phyloP scores from a whole-genome alignment of 352 stramenopile genomes.

The Globisporangium alternatum region DNA sequence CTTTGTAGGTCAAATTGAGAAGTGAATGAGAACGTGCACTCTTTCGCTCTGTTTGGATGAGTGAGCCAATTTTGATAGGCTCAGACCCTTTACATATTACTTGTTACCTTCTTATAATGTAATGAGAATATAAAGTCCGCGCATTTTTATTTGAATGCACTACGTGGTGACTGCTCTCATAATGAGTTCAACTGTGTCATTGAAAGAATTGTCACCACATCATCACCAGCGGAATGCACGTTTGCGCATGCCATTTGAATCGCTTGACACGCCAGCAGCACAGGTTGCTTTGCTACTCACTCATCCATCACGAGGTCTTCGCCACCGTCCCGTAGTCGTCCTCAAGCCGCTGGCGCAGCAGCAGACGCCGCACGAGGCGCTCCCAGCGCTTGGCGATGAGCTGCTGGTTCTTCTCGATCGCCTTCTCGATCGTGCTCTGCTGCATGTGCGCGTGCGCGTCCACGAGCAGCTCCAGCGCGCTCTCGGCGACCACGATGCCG shows the following conservation, averaged over 20 bases:
- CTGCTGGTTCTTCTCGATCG: slow-evolving; percentile 62
- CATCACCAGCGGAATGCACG: not conserved
- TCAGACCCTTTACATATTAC: not conserved
- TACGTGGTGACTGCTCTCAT: not conserved
- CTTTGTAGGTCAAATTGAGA: not conserved
- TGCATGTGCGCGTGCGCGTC: slow-evolving; percentile 69
- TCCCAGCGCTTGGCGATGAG: slow-evolving; percentile 60
- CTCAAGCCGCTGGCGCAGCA: slow-evolving; percentile 69
- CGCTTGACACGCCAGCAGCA: not conserved
- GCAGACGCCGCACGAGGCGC: slow-evolving; percentile 56
- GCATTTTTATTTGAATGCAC: not conserved
- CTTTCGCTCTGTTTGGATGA: slow-evolving; percentile 5
- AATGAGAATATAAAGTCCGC: not conserved
- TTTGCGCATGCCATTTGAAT: not conserved
- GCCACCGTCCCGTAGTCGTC: slow-evolving; percentile 67
- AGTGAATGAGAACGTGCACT: slow-evolving; percentile 2
- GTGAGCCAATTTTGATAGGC: not conserved
- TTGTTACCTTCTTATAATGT: not conserved
- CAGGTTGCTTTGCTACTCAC: not conserved
- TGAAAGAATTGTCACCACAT: too few species aligned
- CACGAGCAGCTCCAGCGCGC: slow-evolving; percentile 40
- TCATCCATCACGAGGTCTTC: slow-evolving; percentile 8
- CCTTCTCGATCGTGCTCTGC: slow-evolving; percentile 67
- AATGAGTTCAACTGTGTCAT: not conserved
- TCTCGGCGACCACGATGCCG: slow-evolving; percentile 64